phyloP scores from a whole-genome alignment of 2,329 filamentous ascomycete genomes.

The Pseudopithomyces maydicus region DNA sequence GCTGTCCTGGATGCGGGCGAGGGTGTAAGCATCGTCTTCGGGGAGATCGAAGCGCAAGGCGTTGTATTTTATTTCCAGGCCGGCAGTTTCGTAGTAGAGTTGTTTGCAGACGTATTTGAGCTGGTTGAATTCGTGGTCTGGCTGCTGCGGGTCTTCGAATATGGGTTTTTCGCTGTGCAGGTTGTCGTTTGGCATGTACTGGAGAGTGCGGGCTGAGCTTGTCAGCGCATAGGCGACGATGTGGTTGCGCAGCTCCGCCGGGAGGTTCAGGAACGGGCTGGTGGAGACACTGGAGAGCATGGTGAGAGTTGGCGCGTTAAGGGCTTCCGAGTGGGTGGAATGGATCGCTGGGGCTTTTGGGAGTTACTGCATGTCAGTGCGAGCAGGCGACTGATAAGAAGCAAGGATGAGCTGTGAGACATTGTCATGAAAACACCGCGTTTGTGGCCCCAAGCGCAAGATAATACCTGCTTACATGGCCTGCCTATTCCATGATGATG shows the following conservation, averaged over 20 bases:
- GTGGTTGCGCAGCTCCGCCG: background rate
- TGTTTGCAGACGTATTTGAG: slow-evolving; percentile 7
- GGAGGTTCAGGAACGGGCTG: background rate
- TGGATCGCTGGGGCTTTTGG: background rate
- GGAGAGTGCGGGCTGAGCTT: background rate
- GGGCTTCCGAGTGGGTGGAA: background rate
- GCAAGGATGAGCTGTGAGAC: background rate
- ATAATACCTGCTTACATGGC: background rate
- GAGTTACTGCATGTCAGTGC: background rate
- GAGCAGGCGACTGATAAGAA: background rate
- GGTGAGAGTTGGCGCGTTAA: background rate
- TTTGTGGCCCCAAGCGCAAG: background rate
- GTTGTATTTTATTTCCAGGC: slow-evolving; percentile 4
- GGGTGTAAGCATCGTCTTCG: background rate
- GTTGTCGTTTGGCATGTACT: background rate
- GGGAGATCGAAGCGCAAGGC: slow-evolving; percentile 2
- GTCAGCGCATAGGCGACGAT: slow-evolving; percentile 2
- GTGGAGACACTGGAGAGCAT: background rate
- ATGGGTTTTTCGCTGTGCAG: background rate
- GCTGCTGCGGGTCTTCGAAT: background rate
- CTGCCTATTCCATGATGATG: background rate
- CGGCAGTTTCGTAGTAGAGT: slow-evolving; percentile 2
- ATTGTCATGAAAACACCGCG: background rate
- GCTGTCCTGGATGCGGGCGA: background rate
- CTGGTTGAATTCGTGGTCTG: slow-evolving; percentile 3